Base-by-base conservation (phyloP, 2,329 filamentous ascomycete species). In the Shiraia sp. region DNA sequence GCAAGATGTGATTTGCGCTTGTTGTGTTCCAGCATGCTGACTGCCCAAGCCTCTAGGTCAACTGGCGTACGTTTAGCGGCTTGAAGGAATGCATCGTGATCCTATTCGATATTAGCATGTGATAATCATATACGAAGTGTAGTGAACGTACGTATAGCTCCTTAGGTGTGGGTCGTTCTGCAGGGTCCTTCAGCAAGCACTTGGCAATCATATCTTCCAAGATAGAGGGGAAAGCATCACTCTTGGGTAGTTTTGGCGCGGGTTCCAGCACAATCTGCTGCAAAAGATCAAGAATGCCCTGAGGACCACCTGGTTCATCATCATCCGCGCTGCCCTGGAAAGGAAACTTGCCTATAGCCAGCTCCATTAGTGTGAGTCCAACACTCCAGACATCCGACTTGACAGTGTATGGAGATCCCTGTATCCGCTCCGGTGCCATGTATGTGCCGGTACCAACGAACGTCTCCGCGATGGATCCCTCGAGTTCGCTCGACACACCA, bases 331-430 rank as follows among this genome's bases (percentile, higher is more conserved):
- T 87, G 42, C 95, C 89, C 58, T 83, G 89, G 67, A 99, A 99
- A 1, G 93, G 93, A 63, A 99, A 99, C 63, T 95, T 91, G 53
- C 93, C 93, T 64, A 99, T 96, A 24, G 93, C 93, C 55, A 99
- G 75, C 72, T 99, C 93, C 91, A 99, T 97, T 49, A 99, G 84
- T 0, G 86, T 87, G 54, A 99, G 76, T 23, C 93, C 93, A 50
- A 96, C 95, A 79, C 91, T 96, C 93, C 93, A 99, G 3, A 99
- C 93, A 68, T 99, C 93, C 10, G 91, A 96, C 71, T 96, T 96
- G 61, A 99, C 92, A 0, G 92, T 96, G 72, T 99, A 99, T 60
- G 89, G 90, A 51, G 93, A 90, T 49, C 93, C 93, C 69, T 97
- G 91, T 56, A 99, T 99, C 69, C 93, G 84, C 75, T 99, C 93